These are phyloP conservation scores for Quercus lobata DNA, from an alignment of 331 rosid species.

Conservation along the genomic window DNA sequence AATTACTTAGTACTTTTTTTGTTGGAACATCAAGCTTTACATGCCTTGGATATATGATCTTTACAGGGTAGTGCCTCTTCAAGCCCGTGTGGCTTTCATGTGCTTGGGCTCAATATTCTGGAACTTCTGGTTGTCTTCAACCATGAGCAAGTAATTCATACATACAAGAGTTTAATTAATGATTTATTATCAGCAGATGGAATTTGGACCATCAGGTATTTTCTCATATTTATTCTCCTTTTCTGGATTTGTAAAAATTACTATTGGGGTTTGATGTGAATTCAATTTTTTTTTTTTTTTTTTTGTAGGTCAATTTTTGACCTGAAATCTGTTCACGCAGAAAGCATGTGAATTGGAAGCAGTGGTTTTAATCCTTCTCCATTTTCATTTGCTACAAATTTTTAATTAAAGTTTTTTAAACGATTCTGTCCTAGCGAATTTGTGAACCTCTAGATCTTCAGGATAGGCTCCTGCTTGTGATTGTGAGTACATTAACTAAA, in stretches of 20 bases:
- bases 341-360: neutral
- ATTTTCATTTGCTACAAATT: neutral
- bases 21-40: slow-evolving; percentile 6
- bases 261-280: neutral
- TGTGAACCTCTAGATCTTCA: neutral
- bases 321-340: neutral
- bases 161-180: slow-evolving; percentile 4
- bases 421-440: neutral
- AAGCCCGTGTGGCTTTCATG: slow-evolving; percentile 90
- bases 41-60: slow-evolving; percentile 4
- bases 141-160: slow-evolving; percentile 68
- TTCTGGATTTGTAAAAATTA: slow-evolving; percentile 4
- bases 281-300: neutral
- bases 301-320: neutral
- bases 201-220: slow-evolving; percentile 31
- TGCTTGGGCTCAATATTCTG: slow-evolving; percentile 86
- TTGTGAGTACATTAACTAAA: neutral
- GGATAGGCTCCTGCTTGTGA: neutral
- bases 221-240: neutral
- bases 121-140: slow-evolving; percentile 85
- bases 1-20: neutral
- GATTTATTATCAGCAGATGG: slow-evolving; percentile 9
- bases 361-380: neutral
- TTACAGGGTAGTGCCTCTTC: slow-evolving; percentile 91
- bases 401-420: neutral